These are phyloP conservation scores for Ceratocystis destructans DNA, from an alignment of 2,329 filamentous ascomycete genomes.

Conservation along the genomic window DNA sequence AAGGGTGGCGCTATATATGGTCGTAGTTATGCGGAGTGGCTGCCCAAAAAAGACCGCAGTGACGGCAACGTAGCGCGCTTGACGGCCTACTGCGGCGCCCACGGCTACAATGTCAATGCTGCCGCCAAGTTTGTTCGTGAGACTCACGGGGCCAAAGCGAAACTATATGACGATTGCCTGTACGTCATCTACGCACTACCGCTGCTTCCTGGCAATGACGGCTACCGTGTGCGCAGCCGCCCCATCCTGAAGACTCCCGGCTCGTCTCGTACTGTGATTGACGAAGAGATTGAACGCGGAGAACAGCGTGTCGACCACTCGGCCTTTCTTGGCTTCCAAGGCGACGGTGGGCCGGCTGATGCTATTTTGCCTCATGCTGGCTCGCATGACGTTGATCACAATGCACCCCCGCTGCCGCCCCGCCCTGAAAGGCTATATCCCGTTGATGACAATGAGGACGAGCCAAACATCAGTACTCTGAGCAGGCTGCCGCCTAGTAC, in stretches of 20 bases:
- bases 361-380: constrained; percentile 3
- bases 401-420: not conserved
- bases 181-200: constrained; percentile 93
- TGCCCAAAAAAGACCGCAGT: constrained; percentile 75
- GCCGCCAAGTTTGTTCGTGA: constrained; percentile 82
- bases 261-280: constrained; percentile 73
- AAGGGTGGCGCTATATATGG: constrained; percentile 49
- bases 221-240: constrained; percentile 77
- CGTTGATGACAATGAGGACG: constrained; percentile 20
- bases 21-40: constrained; percentile 86
- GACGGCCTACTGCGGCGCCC: constrained; percentile 91
- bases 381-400: not conserved
- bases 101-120: constrained; percentile 77
- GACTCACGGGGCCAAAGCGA: constrained; percentile 80
- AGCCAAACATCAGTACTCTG: constrained; percentile 22
- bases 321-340: constrained; percentile 12
- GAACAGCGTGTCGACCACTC: constrained; percentile 70
- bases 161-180: constrained; percentile 93
- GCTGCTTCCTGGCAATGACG: constrained; percentile 69
- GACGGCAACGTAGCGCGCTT: constrained; percentile 70
- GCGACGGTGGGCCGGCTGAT: constrained; percentile 22
- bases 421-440: constrained; percentile 16
- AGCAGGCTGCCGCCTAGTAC: constrained; percentile 54
- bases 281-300: constrained; percentile 91
- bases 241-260: constrained; percentile 87